A percentile compares a stretch with the other conserved stretches of the same genome.
Conservation (phyloP, 441 rosid species). For the Pelargonium myrrhifolium region DNA sequence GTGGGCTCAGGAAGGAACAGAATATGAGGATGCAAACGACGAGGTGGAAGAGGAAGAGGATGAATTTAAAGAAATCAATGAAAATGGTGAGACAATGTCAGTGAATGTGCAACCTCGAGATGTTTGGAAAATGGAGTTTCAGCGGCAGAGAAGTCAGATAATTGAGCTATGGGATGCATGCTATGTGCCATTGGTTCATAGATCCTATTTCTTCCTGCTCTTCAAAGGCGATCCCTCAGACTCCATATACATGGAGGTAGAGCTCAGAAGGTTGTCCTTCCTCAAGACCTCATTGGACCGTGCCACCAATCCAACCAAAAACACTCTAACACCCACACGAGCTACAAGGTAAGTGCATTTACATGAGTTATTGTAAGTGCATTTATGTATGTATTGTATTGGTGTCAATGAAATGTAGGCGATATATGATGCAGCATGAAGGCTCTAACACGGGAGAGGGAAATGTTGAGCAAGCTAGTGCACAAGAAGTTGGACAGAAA, state of each 20-base stretch:
- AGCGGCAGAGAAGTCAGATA: constrained; percentile 55
- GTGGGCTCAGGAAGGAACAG: background rate
- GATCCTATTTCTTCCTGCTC: constrained; percentile 75
- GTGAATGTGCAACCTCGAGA: constrained; percentile 37
- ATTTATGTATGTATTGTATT: no score
- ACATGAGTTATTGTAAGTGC: no score
- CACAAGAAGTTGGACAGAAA: constrained; percentile 47
- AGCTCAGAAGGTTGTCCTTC: constrained; percentile 60
- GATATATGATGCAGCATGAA: constrained; percentile 11
- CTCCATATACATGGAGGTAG: constrained; percentile 83
- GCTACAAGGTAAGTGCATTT: constrained; percentile 61
- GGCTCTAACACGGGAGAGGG: constrained; percentile 64
- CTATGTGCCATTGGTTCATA: constrained; percentile 69
- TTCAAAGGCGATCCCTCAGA: constrained; percentile 75
- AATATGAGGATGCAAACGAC: background rate
- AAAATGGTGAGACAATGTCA: constrained; percentile 65
- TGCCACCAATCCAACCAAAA: constrained; percentile 40
- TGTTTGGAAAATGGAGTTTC: constrained; percentile 56
- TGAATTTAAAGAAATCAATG: constrained; percentile 42
- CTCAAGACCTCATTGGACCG: constrained; percentile 47
- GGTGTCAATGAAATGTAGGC: background rate
- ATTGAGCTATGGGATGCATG: constrained; percentile 77
- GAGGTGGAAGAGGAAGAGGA: constrained; percentile 8
- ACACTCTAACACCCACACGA: constrained; percentile 42
- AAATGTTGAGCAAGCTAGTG: constrained; percentile 58